A percentile compares a stretch with the other conserved stretches of the same genome.
phyloP scores from a whole-genome alignment of 495 filamentous ascomycete species.

The Chaetomium cochliodes region DNA sequence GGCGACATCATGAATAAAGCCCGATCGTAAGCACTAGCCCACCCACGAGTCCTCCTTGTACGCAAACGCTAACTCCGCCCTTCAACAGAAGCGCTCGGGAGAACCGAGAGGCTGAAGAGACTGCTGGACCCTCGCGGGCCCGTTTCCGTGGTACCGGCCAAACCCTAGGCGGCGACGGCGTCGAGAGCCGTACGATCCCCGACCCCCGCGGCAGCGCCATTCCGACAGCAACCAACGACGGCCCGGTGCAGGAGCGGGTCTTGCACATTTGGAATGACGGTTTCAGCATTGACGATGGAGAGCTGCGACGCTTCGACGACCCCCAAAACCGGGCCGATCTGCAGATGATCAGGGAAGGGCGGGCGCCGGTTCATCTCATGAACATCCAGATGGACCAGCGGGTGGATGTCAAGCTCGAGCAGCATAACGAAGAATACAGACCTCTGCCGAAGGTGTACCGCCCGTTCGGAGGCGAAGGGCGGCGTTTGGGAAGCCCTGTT shows the following conservation, averaged over 20 bases:
- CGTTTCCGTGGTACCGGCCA: conserved; percentile 78
- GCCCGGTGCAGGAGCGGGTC: conserved; percentile 56
- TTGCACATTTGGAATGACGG: conserved; percentile 93
- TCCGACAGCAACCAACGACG: conserved; percentile 29
- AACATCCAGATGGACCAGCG: conserved; percentile 81
- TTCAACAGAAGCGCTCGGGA: conserved; percentile 49
- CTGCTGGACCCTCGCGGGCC: conserved; percentile 49
- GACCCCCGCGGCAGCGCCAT: conserved; percentile 55
- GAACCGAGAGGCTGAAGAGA: conserved; percentile 49
- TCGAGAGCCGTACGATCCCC: conserved; percentile 69
- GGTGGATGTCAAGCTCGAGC: conserved; percentile 85
- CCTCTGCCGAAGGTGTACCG: conserved; percentile 81
- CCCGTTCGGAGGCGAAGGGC: conserved; percentile 79
- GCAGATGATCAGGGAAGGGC: conserved; percentile 78
- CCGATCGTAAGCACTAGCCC: conserved; percentile 57
- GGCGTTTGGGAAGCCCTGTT: conserved; percentile 87
- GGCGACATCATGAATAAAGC: conserved; percentile 82
- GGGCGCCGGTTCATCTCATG: conserved; percentile 85
- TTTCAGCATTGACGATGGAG: conserved; percentile 92
- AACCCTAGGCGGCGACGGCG: conserved; percentile 87
- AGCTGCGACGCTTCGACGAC: conserved; percentile 85
- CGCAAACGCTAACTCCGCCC: conserved; percentile 16
- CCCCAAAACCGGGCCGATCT: conserved; percentile 79
- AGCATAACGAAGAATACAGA: conserved; percentile 80
- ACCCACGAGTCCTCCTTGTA: not conserved